Evolutionary conservation across 73 alveolate genomes (phyloP).

Genomic region (Symbiodinium pilosum): DNA sequence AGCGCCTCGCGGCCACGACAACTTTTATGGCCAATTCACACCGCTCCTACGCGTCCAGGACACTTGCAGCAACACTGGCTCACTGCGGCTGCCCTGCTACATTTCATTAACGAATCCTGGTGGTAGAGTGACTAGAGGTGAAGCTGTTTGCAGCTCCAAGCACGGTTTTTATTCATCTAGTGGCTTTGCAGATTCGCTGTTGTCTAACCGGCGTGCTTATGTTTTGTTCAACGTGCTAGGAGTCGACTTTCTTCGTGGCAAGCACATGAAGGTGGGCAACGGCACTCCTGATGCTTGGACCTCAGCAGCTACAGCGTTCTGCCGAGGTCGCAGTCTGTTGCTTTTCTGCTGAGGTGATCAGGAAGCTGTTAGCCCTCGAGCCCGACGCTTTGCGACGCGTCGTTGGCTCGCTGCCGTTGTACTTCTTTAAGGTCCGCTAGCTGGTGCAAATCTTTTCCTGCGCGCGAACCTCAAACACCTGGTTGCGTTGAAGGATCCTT

Average conservation of each 20-base stretch:
- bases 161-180: not conserved
- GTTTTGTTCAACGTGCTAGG: not conserved
- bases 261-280: not conserved
- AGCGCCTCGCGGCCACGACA: not conserved
- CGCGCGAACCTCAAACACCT: not conserved
- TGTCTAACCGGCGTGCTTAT: not conserved
- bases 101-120: not conserved
- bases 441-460: not conserved
- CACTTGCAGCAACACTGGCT: not conserved
- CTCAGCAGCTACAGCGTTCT: not conserved
- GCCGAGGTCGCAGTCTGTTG: not conserved
- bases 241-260: not conserved
- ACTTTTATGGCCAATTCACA: not conserved
- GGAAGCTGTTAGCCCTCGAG: not conserved
- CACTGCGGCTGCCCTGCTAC: not conserved
- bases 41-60: not conserved
- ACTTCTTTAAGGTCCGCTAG: not conserved
- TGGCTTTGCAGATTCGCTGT: not conserved
- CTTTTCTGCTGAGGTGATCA: not conserved
- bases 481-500: not conserved
- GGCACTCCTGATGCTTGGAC: not conserved
- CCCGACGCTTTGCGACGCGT: not conserved
- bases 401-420: not conserved
- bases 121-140: no score
- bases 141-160: no score